Conservation (phyloP, 345 rosid genomes). For the Salix viminalis region DNA sequence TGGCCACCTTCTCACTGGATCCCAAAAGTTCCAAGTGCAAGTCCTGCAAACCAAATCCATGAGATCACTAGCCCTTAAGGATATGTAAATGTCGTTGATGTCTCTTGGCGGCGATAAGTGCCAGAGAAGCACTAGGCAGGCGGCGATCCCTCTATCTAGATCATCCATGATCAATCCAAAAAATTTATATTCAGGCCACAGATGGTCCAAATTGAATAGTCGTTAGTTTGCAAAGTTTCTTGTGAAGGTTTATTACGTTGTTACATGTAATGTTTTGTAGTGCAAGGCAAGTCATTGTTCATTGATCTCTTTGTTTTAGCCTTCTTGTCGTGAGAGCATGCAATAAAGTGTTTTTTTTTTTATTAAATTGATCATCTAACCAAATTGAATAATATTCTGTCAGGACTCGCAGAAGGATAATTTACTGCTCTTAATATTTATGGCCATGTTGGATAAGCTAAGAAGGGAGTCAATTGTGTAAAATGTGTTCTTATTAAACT, state of each 20-base stretch:
- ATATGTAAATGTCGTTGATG: background rate
- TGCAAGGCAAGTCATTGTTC: background rate
- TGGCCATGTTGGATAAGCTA: too few species aligned
- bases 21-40: background rate
- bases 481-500: too few species aligned
- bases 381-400: too few species aligned
- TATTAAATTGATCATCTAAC: too few species aligned
- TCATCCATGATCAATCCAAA: background rate
- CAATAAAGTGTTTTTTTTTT: background rate
- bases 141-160: background rate
- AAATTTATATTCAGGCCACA: too few species aligned
- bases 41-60: background rate
- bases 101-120: background rate
- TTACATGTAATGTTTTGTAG: too few species aligned
- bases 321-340: background rate
- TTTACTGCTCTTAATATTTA: too few species aligned
- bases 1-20: background rate
- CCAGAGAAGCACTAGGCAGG: background rate
- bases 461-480: too few species aligned
- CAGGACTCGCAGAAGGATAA: too few species aligned
- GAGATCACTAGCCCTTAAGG: background rate
- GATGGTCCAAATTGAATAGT: background rate
- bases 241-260: background rate
- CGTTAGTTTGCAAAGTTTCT: background rate
- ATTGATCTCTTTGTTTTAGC: background rate